Evolutionary conservation across 805 yeast genomes (phyloP), one percentile per base, ranked within the genome.

Genomic region (Wickerhamomyces pijperi): DNA sequence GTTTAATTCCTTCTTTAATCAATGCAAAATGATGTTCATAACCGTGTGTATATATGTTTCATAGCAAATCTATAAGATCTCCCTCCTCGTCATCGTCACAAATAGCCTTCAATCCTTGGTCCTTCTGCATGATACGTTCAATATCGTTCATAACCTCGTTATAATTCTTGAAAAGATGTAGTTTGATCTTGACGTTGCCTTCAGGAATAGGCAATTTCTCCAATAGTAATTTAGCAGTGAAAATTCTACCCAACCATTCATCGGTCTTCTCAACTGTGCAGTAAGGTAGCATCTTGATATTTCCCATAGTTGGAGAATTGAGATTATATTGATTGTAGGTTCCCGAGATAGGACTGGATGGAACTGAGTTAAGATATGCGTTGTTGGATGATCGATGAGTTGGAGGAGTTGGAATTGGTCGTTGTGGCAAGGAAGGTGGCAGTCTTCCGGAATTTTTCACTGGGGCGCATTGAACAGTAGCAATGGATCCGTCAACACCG

Each of bases 161-260:
- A 25, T 11, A 25, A 25, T 14, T 25, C n/a, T 25, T 39, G 32
- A 50, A 53, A 4, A 53, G 21, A 31, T 39, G 45, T 28, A 52
- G 35, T 29, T 41, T 41, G 31, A 46, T 45, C 7, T 25, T 25
- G 11, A 41, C 37, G 7, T 47, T 7, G 5, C 15, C n/a, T 16
- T 17, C 23, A 21, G 23, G 9, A 6, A 9, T 21, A 6, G 23
- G 47, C 14, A 43, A 41, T 21, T 48, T 47, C 20, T 43, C 39
- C 12, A 53, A 39, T 3, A 52, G 32, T n/a, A 51, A 37, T 12
- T 46, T 21, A 5, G 55, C 45, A 0, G 56, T 50, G n/a, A 57
- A 45, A 2, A 76, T 62, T 34, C 85, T 63, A 25, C 60, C 59
- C 39, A 66, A 68, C 88, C 88, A 80, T 16, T 61, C 47, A 17